These are phyloP conservation scores for Magnaporthiopsis rhizophila DNA, from an alignment of 2,329 filamentous ascomycete genomes.

Conservation along the genomic window DNA sequence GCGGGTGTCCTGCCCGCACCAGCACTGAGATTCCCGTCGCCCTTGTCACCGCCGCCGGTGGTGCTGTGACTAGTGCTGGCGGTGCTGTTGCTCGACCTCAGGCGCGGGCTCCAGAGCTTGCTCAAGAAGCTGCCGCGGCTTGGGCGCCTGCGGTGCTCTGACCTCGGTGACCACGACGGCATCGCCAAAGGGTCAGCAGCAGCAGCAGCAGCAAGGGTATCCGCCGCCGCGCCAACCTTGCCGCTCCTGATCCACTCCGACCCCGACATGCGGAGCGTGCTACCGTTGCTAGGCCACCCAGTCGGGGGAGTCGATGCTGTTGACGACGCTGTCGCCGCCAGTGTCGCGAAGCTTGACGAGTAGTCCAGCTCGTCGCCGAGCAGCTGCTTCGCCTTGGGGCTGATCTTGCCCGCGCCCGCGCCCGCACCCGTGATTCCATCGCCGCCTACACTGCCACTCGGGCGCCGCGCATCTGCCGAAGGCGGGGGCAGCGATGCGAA, in stretches of 20 bases:
- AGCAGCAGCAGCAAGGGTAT: background rate
- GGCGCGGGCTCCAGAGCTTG: constrained; percentile 7
- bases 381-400: constrained; percentile 5
- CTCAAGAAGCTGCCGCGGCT: constrained; percentile 2
- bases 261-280: background rate
- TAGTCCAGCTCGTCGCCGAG: constrained; percentile 7
- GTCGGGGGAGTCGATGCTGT: background rate
- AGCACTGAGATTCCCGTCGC: background rate
- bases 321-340: background rate
- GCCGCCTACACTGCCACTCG: background rate
- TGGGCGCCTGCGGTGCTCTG: background rate
- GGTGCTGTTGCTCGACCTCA: background rate
- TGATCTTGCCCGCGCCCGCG: constrained; percentile 3
- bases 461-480: background rate
- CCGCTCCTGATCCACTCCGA: constrained; percentile 3
- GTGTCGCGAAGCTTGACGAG: background rate
- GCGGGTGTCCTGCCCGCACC: background rate
- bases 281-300: background rate
- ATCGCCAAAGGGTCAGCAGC: background rate
- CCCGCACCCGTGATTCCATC: too few species aligned
- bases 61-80: background rate
- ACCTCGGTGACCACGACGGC: background rate
- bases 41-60: background rate
- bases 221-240: too few species aligned
- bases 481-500: background rate